Base-by-base conservation (phyloP, 768 basidiomycete species). In the Pleurotus citrinopileatus region DNA sequence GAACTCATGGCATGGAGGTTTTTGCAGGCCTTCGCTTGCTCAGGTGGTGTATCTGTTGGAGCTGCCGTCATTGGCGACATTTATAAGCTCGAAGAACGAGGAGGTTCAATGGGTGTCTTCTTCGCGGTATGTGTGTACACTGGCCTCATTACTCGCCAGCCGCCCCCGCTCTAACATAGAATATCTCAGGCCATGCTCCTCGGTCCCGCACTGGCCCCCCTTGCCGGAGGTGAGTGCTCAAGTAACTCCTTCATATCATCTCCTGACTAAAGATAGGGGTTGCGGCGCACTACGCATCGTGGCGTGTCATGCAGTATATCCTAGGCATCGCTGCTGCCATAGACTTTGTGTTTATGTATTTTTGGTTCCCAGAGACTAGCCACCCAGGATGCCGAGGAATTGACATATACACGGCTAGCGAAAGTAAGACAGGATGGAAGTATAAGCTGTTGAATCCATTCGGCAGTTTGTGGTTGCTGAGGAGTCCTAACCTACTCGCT, bases 51-150 rank as follows among this genome's bases (percentile, higher is more conserved):
- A 63, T 79, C 77, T n/a, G 73, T 80, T 50, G 89, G 77, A 13
- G 75, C 76, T 0, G 86, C 78, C 1, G 77, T 82, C 4, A 82
- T 87, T 23, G 83, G 82, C 0, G 86, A 88, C 60, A 83, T 89
- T 2, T 87, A 86, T 65, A 76, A 67, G 46, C 61, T 86, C 2
- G 87, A 87, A 52, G 81, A 87, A 57, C 70, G 84, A 23, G 82
- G 73, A 2, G 70, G 74, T 2, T 83, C 81, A 0, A 80, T 86
- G 72, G 85, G 84, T 0, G 65, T 82, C 1, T 84, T 81, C 63
- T 74, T 81, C 50, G 78, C 71, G 1, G 83, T 84, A 38, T 47
- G 70, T 65, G 7, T 34, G 32, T 7, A n/a, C n/a, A 34, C 32
- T 29, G 13, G 19, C 19, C 45, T 22, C 10, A 42, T 20, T n/a